phyloP scores from a whole-genome alignment of 75 land plant species.

The Ceratopteris richardii region DNA sequence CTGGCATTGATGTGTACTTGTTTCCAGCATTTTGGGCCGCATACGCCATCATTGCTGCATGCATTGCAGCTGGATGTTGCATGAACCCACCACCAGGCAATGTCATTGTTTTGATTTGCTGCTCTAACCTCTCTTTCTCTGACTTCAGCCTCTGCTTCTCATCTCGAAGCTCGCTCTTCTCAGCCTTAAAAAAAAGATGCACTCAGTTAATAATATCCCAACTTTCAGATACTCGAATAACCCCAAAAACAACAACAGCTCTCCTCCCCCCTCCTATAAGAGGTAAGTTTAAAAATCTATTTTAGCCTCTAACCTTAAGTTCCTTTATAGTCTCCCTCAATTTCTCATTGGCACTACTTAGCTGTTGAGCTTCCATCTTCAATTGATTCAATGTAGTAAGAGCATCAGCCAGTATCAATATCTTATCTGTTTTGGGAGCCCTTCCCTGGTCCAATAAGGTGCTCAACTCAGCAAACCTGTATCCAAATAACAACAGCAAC shows the following conservation, averaged over 20 bases:
- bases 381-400: conserved; percentile 39
- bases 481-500: too few species aligned
- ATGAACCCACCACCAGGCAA: conserved; percentile 33
- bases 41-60: conserved; percentile 36
- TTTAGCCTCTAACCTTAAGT: conserved; percentile 34
- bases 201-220: too few species aligned
- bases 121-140: conserved; percentile 80
- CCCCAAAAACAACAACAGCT: too few species aligned
- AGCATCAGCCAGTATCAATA: conserved; percentile 42
- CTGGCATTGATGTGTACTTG: conserved; percentile 15
- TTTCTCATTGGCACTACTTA: conserved; percentile 40
- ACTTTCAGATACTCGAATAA: too few species aligned
- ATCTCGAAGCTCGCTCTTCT: conserved; percentile 93
- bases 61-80: conserved; percentile 52
- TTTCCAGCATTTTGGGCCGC: conserved; percentile 21
- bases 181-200: conserved; percentile 35
- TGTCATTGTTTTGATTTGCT: conserved; percentile 58
- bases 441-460: conserved; percentile 50
- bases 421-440: conserved; percentile 44
- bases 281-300: too few species aligned
- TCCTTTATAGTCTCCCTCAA: conserved; percentile 50
- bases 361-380: conserved; percentile 42
- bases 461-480: conserved; percentile 48
- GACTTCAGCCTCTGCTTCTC: conserved; percentile 79
- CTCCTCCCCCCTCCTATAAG: too few species aligned